These are phyloP conservation scores for Cerrena zonata DNA, from an alignment of 1,284 basidiomycete genomes.

Conservation along the genomic window DNA sequence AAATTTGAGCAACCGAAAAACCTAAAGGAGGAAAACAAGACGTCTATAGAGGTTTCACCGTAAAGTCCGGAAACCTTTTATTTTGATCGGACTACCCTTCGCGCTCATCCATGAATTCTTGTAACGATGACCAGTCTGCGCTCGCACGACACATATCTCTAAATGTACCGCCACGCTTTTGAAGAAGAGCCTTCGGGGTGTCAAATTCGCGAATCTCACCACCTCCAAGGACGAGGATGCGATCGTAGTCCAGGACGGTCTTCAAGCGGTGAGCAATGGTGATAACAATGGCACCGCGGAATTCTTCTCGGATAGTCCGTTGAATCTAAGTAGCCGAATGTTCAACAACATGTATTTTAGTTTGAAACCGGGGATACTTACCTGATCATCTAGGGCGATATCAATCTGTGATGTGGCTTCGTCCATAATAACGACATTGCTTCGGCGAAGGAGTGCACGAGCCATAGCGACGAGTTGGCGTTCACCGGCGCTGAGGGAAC, in stretches of 20 bases:
- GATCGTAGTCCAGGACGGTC: conserved; percentile 76
- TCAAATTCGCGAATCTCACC: conserved; percentile 68
- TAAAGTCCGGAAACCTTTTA: not conserved
- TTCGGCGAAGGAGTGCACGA: conserved; percentile 67
- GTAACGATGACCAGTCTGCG: conserved; percentile 46
- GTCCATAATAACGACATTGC: conserved; percentile 81
- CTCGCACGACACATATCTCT: conserved; percentile 66
- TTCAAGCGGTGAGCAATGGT: conserved; percentile 78
- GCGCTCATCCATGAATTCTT: not conserved
- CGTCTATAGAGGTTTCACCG: not conserved
- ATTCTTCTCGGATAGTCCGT: conserved; percentile 71
- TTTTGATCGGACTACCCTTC: no score
- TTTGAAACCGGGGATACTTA: conserved; percentile 16
- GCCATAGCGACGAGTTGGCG: conserved; percentile 75
- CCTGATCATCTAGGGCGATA: conserved; percentile 64
- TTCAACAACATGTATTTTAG: not conserved
- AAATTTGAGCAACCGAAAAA: no score
- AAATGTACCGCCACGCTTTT: conserved; percentile 54
- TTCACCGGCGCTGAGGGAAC: conserved; percentile 74
- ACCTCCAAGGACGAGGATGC: conserved; percentile 72
- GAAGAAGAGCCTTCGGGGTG: conserved; percentile 57
- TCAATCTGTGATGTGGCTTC: conserved; percentile 80
- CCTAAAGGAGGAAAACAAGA: not conserved
- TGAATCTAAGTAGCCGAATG: conserved; percentile 54
- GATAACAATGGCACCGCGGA: conserved; percentile 68